A percentile compares a stretch with the other conserved stretches of the same genome.
Evolutionary conservation across 1,139 yeast species (phyloP).

Genomic region (Lodderomyces elongisporus): DNA sequence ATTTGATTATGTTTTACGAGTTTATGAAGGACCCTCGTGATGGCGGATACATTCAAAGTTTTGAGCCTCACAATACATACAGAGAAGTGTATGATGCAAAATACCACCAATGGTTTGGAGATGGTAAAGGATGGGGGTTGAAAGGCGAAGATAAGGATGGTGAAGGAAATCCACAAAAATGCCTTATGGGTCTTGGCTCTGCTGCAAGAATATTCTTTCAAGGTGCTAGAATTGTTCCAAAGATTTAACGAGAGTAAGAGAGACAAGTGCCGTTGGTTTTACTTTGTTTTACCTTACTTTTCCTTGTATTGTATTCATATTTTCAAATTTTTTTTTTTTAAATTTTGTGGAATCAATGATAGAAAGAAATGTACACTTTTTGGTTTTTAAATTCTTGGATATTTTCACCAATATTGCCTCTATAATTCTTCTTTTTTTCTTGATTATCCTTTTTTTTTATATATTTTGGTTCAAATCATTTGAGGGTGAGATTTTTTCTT

Average conservation of each 20-base stretch:
- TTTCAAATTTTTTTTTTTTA: no score
- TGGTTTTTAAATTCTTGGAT: no score
- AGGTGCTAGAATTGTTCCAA: conserved; percentile 54
- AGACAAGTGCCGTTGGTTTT: no score
- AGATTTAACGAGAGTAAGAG: conserved; percentile 16
- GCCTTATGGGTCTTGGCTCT: conserved; percentile 60
- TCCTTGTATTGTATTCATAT: no score
- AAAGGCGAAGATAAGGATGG: conserved; percentile 43
- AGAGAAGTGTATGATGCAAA: conserved; percentile 42
- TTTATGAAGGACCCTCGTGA: conserved; percentile 56
- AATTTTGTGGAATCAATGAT: no score
- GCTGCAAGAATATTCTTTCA: conserved; percentile 70
- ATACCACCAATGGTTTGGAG: conserved; percentile 55
- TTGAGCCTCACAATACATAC: conserved; percentile 57
- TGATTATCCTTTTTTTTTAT: no score
- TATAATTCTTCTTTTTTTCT: no score
- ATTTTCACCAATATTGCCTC: no score
- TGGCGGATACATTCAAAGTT: conserved; percentile 57
- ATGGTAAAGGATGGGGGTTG: conserved; percentile 47
- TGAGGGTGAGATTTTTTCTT: no score
- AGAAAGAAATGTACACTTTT: no score
- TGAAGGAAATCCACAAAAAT: conserved; percentile 41
- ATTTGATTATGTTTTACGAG: conserved; percentile 50
- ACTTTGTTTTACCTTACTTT: no score
- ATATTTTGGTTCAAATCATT: no score